phyloP scores from a whole-genome alignment of 1,284 basidiomycete genomes.

The Lentinula novae-zelandiae region DNA sequence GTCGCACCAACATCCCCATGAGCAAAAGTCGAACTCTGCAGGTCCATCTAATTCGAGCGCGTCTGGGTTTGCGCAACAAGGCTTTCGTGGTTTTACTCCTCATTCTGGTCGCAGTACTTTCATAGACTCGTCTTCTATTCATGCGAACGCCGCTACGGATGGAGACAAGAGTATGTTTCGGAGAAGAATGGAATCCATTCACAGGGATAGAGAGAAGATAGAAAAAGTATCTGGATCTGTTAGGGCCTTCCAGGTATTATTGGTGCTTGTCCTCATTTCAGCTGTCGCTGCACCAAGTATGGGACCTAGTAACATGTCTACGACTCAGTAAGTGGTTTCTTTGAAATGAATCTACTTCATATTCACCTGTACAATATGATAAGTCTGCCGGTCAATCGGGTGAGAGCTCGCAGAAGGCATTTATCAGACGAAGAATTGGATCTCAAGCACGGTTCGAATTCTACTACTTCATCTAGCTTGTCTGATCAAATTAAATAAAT shows the following conservation, averaged over 20 bases:
- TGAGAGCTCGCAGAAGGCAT: neutral
- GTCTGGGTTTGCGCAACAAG: neutral
- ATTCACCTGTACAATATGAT: neutral
- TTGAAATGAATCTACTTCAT: neutral
- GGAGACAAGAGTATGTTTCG: slow-evolving; percentile 6
- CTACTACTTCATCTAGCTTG: neutral
- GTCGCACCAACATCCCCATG: neutral
- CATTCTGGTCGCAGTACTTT: neutral
- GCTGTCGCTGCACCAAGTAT: slow-evolving; percentile 5
- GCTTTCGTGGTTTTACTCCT: neutral
- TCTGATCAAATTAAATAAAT: neutral
- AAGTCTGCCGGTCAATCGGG: neutral
- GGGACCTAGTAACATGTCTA: neutral
- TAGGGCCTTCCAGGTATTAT: slow-evolving; percentile 14
- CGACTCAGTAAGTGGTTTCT: neutral
- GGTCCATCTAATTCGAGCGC: neutral
- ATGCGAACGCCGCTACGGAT: slow-evolving; percentile 2
- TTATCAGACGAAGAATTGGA: neutral
- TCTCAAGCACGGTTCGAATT: neutral
- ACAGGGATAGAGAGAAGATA: slow-evolving; percentile 10
- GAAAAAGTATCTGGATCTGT: slow-evolving; percentile 10
- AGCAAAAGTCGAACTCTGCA: neutral
- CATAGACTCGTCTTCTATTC: neutral
- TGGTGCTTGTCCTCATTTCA: slow-evolving; percentile 3
- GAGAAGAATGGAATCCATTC: slow-evolving; percentile 10